Evolutionary conservation across 2,329 filamentous ascomycete species (phyloP), one percentile per base, ranked within the genome.

Genomic region (Exophiala viscosa): DNA sequence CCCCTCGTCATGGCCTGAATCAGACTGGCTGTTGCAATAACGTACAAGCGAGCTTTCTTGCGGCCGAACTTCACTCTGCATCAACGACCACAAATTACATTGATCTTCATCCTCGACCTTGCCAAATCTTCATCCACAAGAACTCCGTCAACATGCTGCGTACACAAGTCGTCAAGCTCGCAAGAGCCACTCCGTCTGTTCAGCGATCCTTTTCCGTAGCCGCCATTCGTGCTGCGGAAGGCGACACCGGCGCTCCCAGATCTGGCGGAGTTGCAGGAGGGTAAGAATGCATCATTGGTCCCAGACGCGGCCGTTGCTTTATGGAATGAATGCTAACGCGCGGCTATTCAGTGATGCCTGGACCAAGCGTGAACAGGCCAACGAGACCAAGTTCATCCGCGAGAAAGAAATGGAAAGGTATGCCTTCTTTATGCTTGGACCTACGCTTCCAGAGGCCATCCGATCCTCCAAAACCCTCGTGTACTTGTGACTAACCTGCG

Each of bases 381-480:
- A 77, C 69, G 93, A 97, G 77, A 86, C 90, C 71, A 82, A 83
- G 64, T 88, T 87, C 74, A 90, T 99, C 75, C 83, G 84, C 66
- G 78, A 87, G 76, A 88, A 90, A 69, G 93, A 97, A 82, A 83
- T 84, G 76, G 85, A 91, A 77, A 96, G 96, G 89, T 76, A 67
- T 46, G 69, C 36, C 20, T 14, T 17, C 4, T 8, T 20, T 40
- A 28, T 17, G 14, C 38, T 9, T 18, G 23, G 5, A 28, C 23
- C 23, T 28, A 28, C n/a, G n/a, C n/a, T n/a, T n/a, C n/a, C n/a
- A n/a, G n/a, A n/a, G n/a, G n/a, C n/a, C n/a, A n/a, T n/a, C n/a
- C n/a, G n/a, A n/a, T n/a, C n/a, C n/a, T n/a, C n/a, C n/a, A n/a
- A n/a, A n/a, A n/a, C n/a, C n/a, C n/a, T n/a, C n/a, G n/a, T n/a